Base-by-base conservation (phyloP, 306 rosid species). In the Gleditsia sinensis region DNA sequence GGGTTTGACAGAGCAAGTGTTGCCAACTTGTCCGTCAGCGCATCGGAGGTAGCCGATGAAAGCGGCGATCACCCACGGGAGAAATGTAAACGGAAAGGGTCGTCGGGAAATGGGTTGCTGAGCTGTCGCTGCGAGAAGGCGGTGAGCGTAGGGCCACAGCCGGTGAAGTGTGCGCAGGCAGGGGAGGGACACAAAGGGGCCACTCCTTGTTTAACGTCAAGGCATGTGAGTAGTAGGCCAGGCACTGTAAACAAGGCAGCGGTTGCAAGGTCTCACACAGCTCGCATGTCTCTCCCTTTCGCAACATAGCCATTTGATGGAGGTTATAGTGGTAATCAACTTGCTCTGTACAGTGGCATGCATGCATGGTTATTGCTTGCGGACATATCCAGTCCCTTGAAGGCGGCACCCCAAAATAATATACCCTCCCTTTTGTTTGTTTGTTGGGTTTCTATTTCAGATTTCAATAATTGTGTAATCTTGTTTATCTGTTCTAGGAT, bases 71-170 rank as follows among this genome's bases (percentile, higher is more conserved):
- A 51, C 8, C 28, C 27, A 54, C 78, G 67, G 67, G 85, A 90
- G 53, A 87, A 65, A 27, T 64, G 74, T 67, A 78, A 77, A 71
- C 40, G 90, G 30, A 80, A 67, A 43, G 74, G 76, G 0, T 53
- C 80, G 3, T 59, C 74, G 0, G 87, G 82, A 25, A 81, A 76
- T 14, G 96, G 96, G 50, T 72, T 59, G 42, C 68, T 73, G 82
- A 86, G 97, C 65, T 90, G 98, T 77, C 81, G 88, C 42, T 66
- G 84, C 46, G 95, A 93, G 82, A 93, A 90, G 78, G 96, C 98
- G 37, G 95, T 93, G 72, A 93, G 82, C 9, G 96, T 92, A 56
- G 98, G 92, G 23, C 96, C 92, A 12, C 78, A 79, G n/a, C 89
- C 88, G 28, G 67, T 74, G 59, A 84, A 54, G 28, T 59, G 32